Evolutionary conservation across 495 filamentous ascomycete genomes (phyloP), one percentile per base, ranked within the genome.

Genomic region (Penicillium paradoxum): DNA sequence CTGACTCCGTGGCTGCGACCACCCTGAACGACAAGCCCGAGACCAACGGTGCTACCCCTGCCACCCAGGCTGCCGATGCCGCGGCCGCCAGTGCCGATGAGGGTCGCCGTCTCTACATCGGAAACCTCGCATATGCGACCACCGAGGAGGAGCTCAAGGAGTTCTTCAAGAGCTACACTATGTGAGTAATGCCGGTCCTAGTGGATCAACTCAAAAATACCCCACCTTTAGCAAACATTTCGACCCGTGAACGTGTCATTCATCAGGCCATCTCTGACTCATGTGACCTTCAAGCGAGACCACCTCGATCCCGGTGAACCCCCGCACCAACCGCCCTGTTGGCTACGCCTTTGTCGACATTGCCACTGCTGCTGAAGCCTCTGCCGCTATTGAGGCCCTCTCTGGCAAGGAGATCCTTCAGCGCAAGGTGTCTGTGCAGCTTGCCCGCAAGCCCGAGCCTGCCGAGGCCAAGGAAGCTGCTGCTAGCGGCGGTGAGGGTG

Each of bases 121-220:
- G 93, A 73, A 98, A 98, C 79, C 90, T 98, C 82, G 93, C 93
- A 51, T 97, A 98, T 73, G 91, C 93, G 83, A 97, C 93, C 81
- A 95, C 91, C 68, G 93, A 97, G 88, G 93, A 89, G 83, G 90
- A 96, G 82, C 88, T 99, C 80, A 96, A 91, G 79, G 90, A 91
- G 51, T 99, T 99, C 82, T 99, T 99, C 85, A 88, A 88, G 77
- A 85, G 81, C 73, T 97, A 91, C 85, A 85, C 90, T 75, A 87
- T 99, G 95, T 99, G 84, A 84, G 93, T 88, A 57, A 37, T 59
- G 11, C 5, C 33, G n/a, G 30, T 5, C 15, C 14, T 6, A 46
- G 14, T 27, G 18, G 10, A 13, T 22, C 10, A 25, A 8, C 21
- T 13, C 4, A 19, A 4, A 0, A 27, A 13, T 7, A 24, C n/a